Percentiles rank a stretch among this genome's conserved stretches.
Conservation (phyloP, 1,284 basidiomycete species). For the Cutaneotrichosporon spelunceum region DNA sequence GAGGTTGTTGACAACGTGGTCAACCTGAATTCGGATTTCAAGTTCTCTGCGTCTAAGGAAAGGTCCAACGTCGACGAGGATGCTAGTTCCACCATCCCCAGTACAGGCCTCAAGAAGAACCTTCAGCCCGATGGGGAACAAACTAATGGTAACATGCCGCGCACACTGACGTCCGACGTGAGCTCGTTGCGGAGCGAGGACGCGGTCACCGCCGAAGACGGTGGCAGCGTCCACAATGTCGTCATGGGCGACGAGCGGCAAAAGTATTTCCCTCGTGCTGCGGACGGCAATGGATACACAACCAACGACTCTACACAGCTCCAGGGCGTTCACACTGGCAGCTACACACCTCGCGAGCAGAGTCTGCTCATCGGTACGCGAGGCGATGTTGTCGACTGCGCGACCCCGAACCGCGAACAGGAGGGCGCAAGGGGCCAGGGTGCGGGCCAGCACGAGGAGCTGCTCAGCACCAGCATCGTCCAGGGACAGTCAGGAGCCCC, state of each 20-base stretch:
- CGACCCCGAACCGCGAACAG: slow-evolving; percentile 19
- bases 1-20: background rate
- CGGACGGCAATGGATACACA: background rate
- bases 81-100: slow-evolving; percentile 15
- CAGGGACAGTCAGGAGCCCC: slow-evolving; percentile 12
- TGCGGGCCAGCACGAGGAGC: slow-evolving; percentile 34
- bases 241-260: background rate
- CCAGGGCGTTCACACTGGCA: background rate
- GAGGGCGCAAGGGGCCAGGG: slow-evolving; percentile 36
- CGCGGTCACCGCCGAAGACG: background rate
- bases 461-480: slow-evolving; percentile 13
- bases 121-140: background rate
- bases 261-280: background rate
- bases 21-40: background rate
- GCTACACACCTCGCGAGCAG: background rate
- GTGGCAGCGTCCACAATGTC: background rate
- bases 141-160: background rate
- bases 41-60: background rate
- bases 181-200: background rate
- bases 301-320: background rate
- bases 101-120: slow-evolving; percentile 14
- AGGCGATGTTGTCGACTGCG: slow-evolving; percentile 16
- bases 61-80: slow-evolving; percentile 9
- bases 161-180: background rate
- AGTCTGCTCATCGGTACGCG: slow-evolving; percentile 25